Percentiles rank a stretch among this genome's conserved stretches.
These are phyloP conservation scores for Chimonanthus praecox DNA, from an alignment of 164 flowering plant species.

Conservation along the genomic window DNA sequence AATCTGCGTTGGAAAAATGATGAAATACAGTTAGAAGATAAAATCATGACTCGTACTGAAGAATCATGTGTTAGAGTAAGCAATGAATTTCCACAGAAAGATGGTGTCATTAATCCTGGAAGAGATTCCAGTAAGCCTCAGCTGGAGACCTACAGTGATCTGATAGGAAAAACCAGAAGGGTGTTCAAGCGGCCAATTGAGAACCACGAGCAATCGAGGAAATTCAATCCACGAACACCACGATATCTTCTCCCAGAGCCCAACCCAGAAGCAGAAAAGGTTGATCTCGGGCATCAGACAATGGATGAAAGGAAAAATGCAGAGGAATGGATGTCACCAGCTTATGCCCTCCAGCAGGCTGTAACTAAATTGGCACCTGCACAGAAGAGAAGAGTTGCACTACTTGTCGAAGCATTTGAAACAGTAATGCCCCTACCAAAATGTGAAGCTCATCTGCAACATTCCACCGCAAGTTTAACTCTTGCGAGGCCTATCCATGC, in stretches of 20 bases:
- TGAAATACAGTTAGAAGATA: slow-evolving; percentile 11
- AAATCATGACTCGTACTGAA: slow-evolving; percentile 3
- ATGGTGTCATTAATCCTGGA: slow-evolving; percentile 9
- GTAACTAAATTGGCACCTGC: slow-evolving; percentile 68
- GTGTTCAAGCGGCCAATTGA: slow-evolving; percentile 35
- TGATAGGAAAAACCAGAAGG: slow-evolving; percentile 38
- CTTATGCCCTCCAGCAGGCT: slow-evolving; percentile 66
- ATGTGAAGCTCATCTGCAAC: slow-evolving; percentile 17
- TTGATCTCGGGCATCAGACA: slow-evolving; percentile 57
- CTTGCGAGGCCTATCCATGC: slow-evolving; percentile 25
- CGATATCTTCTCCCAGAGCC: slow-evolving; percentile 36
- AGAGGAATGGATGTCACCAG: slow-evolving; percentile 85
- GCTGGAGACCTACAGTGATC: slow-evolving; percentile 43
- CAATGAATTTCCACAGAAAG: slow-evolving; percentile 10
- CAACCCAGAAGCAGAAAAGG: slow-evolving; percentile 52
- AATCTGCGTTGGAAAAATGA: slow-evolving; percentile 6
- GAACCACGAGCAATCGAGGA: slow-evolving; percentile 41
- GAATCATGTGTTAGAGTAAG: slow-evolving; percentile 1
- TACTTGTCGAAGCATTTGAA: slow-evolving; percentile 90
- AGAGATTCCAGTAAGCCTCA: slow-evolving; percentile 11
- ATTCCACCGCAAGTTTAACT: slow-evolving; percentile 12
- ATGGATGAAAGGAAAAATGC: slow-evolving; percentile 53
- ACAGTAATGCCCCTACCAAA: slow-evolving; percentile 44
- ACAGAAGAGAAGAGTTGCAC: slow-evolving; percentile 55
- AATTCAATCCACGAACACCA: slow-evolving; percentile 55